phyloP scores from a whole-genome alignment of 1,284 basidiomycete genomes.

The Pseudozyma tsukubaensis region DNA sequence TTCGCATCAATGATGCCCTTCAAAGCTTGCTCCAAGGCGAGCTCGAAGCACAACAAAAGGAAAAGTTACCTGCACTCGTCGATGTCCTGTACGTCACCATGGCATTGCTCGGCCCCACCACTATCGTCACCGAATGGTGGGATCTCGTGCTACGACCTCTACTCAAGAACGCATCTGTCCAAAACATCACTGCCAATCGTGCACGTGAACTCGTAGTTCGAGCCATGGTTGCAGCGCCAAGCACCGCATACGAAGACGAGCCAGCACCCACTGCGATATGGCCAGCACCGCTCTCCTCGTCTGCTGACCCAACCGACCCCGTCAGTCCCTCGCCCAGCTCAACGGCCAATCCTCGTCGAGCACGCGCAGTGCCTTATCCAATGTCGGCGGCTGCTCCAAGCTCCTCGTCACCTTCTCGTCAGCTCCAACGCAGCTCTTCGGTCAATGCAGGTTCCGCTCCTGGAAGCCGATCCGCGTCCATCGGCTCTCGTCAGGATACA shows the following conservation, averaged over 20 bases:
- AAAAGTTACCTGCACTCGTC: constrained; percentile 46
- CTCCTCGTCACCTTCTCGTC: constrained; percentile 32
- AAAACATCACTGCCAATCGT: constrained; percentile 43
- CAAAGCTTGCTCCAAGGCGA: constrained; percentile 42
- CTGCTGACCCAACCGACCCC: background rate
- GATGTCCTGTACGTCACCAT: constrained; percentile 51
- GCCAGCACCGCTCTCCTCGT: constrained; percentile 22
- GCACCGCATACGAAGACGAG: constrained; percentile 59
- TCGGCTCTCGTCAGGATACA: constrained; percentile 34
- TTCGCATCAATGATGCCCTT: constrained; percentile 47
- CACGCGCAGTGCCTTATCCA: constrained; percentile 52
- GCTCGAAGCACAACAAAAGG: constrained; percentile 40
- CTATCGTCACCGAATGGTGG: constrained; percentile 63
- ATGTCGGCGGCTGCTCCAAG: constrained; percentile 37
- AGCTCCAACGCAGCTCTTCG: constrained; percentile 21
- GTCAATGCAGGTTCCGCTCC: constrained; percentile 11
- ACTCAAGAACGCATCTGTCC: constrained; percentile 49
- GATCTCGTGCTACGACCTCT: constrained; percentile 60
- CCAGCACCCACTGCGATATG: constrained; percentile 40
- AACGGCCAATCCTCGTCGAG: constrained; percentile 22
- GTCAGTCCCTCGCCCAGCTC: constrained; percentile 6
- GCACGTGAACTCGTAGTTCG: constrained; percentile 56
- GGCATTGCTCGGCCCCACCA: constrained; percentile 42
- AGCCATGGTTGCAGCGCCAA: constrained; percentile 53
- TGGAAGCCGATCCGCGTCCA: constrained; percentile 31